Conservation (phyloP, 352 stramenopile species). For the Phytophthora tubulina region DNA sequence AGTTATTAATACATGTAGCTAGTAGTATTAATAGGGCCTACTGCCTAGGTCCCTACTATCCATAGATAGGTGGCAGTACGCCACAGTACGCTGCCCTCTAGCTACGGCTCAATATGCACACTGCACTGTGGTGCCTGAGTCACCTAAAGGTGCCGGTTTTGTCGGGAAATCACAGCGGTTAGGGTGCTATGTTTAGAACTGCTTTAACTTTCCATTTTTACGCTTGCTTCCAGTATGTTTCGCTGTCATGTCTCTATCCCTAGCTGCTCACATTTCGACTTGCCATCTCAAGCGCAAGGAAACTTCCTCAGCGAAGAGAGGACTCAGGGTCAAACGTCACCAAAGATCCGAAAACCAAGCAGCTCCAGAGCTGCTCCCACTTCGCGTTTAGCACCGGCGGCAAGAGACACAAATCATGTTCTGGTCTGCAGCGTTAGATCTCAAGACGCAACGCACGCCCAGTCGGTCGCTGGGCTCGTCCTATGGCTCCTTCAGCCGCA, state of each 20-base stretch:
- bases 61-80: too few relatives aligned
- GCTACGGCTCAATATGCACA: too few relatives aligned
- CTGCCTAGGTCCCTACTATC: too few relatives aligned
- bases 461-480: slow-evolving; percentile 28
- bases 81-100: too few relatives aligned
- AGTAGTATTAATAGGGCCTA: too few relatives aligned
- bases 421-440: slow-evolving; percentile 76
- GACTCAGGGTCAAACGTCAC: slow-evolving; percentile 1
- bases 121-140: too few relatives aligned
- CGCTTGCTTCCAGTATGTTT: slow-evolving; percentile 25
- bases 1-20: too few relatives aligned
- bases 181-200: slow-evolving; percentile 22
- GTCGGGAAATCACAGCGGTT: background rate
- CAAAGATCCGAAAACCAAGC: slow-evolving; percentile 31
- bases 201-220: slow-evolving; percentile 35
- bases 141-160: background rate
- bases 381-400: slow-evolving; percentile 13
- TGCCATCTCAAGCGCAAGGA: slow-evolving; percentile 11
- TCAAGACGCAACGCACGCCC: slow-evolving; percentile 55
- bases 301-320: slow-evolving; percentile 5
- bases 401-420: slow-evolving; percentile 56
- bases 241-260: slow-evolving; percentile 16
- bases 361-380: slow-evolving; percentile 9
- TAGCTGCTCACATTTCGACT: slow-evolving; percentile 18
- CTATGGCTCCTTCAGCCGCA: slow-evolving; percentile 74